Conservation (phyloP, 1,284 basidiomycete species). For the Phaffia rhodozyma region DNA sequence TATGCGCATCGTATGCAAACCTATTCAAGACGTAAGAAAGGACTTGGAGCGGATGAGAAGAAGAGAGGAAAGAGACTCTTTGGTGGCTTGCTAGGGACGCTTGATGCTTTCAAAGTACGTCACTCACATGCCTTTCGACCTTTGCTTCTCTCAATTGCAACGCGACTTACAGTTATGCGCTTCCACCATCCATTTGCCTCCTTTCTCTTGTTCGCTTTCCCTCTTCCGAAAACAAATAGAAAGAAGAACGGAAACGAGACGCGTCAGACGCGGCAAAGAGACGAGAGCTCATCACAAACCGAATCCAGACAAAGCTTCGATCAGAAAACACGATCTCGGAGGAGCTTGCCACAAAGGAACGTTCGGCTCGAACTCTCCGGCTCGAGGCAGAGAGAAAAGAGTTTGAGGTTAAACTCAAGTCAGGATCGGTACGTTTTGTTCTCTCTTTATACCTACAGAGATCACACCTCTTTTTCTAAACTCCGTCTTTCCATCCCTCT, state of each 20-base stretch:
- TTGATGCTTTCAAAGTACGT: conserved; percentile 16
- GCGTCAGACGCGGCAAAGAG: conserved; percentile 18
- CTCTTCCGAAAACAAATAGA: neutral
- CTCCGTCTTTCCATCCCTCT: neutral
- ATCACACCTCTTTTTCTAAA: neutral
- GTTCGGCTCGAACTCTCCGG: neutral
- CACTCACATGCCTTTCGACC: neutral
- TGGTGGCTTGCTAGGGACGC: conserved; percentile 14
- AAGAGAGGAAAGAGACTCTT: conserved; percentile 16
- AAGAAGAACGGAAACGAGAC: conserved; percentile 14
- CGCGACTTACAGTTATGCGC: no score
- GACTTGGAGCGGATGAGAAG: conserved; percentile 15
- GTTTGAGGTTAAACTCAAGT: neutral
- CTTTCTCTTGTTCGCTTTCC: no score
- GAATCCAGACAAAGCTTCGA: conserved; percentile 17
- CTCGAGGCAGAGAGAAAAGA: conserved; percentile 1
- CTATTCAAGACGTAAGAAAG: conserved; percentile 4
- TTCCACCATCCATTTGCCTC: no score
- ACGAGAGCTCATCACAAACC: conserved; percentile 7
- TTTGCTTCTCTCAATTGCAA: no score
- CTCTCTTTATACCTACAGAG: neutral
- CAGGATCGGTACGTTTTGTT: conserved; percentile 5
- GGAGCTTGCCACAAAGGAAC: conserved; percentile 13
- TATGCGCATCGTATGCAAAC: no score
- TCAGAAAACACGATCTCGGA: conserved; percentile 1